Conservation (phyloP, 2,329 filamentous ascomycete genomes). For the Calonectria leucothoes region DNA sequence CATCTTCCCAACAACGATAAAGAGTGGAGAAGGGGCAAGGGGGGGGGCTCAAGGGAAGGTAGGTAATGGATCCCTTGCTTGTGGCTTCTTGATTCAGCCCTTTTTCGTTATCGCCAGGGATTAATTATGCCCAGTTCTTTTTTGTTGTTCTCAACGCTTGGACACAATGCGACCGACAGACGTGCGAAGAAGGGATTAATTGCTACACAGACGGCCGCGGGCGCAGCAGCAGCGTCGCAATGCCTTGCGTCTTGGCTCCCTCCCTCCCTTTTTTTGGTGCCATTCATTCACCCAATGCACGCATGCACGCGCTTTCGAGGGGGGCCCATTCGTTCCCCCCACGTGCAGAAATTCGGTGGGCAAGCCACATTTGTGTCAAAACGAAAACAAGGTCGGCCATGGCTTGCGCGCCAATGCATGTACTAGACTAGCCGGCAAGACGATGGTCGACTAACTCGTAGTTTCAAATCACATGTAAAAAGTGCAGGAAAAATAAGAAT, state of each 20-base stretch:
- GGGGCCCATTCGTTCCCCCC: no score
- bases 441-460: not conserved
- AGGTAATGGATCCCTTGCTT: not conserved
- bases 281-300: not conserved
- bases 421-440: no score
- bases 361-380: not conserved
- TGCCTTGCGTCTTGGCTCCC: not conserved
- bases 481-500: not conserved
- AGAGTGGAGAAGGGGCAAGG: not conserved
- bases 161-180: not conserved
- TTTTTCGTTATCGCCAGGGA: not conserved
- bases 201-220: no score
- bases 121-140: no score
- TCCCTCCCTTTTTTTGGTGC: not conserved
- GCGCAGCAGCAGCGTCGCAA: not conserved
- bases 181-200: no score
- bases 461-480: slow-evolving; percentile 5
- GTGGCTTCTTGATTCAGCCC: not conserved
- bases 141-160: not conserved
- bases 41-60: not conserved
- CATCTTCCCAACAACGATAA: not conserved
- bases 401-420: not conserved
- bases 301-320: not conserved
- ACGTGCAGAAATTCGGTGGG: not conserved
- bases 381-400: not conserved